Evolutionary conservation across 148 eudicot species (phyloP).

Genomic region (Fagopyrum tataricum): DNA sequence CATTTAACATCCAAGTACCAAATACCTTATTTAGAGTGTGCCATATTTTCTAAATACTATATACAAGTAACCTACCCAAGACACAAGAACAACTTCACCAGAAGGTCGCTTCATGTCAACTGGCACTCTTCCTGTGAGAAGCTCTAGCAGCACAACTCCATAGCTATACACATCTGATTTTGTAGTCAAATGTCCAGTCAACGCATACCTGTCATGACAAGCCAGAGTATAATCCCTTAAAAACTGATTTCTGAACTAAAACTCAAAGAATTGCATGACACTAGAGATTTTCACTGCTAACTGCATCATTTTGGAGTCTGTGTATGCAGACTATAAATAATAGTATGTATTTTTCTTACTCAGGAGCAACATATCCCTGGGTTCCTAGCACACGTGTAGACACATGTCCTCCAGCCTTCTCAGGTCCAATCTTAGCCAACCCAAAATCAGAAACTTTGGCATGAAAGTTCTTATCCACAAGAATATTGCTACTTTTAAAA

Average conservation of each 20-base stretch:
- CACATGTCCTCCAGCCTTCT: slow-evolving; percentile 90
- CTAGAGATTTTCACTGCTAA: background rate
- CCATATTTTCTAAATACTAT: too few species aligned
- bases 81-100: slow-evolving; percentile 86
- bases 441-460: slow-evolving; percentile 98
- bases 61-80: slow-evolving; percentile 57
- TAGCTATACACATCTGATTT: slow-evolving; percentile 97
- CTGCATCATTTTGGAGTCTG: background rate
- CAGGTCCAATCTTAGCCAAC: slow-evolving; percentile 91
- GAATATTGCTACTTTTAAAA: slow-evolving; percentile 94
- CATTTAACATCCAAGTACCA: background rate
- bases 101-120: slow-evolving; percentile 86
- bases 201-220: slow-evolving; percentile 58
- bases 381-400: slow-evolving; percentile 95
- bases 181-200: slow-evolving; percentile 89
- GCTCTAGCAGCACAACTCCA: slow-evolving; percentile 89
- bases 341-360: slow-evolving; percentile 36
- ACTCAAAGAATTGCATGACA: background rate
- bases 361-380: slow-evolving; percentile 97
- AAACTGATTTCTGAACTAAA: background rate
- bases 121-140: slow-evolving; percentile 87
- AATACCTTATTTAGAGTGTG: too few species aligned
- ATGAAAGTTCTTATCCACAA: slow-evolving; percentile 70
- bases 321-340: background rate
- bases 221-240: background rate